Base-by-base conservation (phyloP, 768 basidiomycete species). In the Termitomyces titanicus region DNA sequence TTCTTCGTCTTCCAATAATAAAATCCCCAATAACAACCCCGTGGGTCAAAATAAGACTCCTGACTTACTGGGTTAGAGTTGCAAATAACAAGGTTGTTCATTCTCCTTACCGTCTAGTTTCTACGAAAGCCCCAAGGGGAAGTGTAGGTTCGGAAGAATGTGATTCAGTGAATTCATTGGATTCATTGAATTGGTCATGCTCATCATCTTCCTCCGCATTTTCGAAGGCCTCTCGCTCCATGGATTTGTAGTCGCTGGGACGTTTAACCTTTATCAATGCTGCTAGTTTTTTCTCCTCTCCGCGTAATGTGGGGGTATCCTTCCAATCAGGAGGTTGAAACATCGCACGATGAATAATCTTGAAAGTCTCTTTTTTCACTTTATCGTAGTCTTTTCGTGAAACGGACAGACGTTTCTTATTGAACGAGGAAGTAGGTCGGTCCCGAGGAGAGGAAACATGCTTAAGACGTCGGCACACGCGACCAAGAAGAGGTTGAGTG, bases 91-190 rank as follows among this genome's bases (percentile, higher is more conserved):
- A 60, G n/a, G 29, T 25, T 38, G 44, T 12, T 22, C 29, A 15
- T 33, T 48, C 8, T 11, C 59, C 72, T 50, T 57, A 79, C 83
- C 75, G 79, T 60, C 82, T 71, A 34, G 78, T 61, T 60, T 85
- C 83, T 11, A 84, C 70, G 44, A 83, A 82, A 18, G 81, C 72
- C 1, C 82, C 83, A 8, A 72, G 73, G 18, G 66, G 64, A 29
- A 75, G 57, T 12, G 63, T 61, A 31, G 58, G 63, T 15, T 22
- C 34, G 13, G 48, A n/a, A n/a, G n/a, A n/a, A n/a, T n/a, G n/a
- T n/a, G n/a, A 59, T 12, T 64, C 64, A 33, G 58, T 64, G 13
- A 52, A 1, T 27, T 20, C 58, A 47, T 29, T 59, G 3, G 58
- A 59, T 2, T 54, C 57, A 47, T 29, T 59, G 3, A 60, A 59